These are phyloP conservation scores for Bruguiera parviflora DNA, from an alignment of 345 rosid genomes.

Conservation along the genomic window DNA sequence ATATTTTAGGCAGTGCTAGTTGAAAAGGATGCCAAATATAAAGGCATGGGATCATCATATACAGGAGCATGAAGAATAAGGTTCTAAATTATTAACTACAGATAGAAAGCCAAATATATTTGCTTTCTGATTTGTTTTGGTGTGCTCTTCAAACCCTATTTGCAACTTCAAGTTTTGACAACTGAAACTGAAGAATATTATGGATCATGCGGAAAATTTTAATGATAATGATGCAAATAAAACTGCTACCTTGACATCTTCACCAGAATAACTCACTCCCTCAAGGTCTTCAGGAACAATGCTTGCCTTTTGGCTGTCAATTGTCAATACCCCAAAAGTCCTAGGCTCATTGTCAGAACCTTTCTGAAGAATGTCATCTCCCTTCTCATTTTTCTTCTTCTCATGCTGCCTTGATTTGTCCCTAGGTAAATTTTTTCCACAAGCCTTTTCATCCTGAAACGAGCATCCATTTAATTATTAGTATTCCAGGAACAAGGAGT, in stretches of 20 bases:
- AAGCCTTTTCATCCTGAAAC: slow-evolving; percentile 41
- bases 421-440: slow-evolving; percentile 30
- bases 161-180: slow-evolving; percentile 1
- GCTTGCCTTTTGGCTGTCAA: slow-evolving; percentile 32
- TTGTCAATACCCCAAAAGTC: slow-evolving; percentile 22
- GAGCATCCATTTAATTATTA: slow-evolving; percentile 10
- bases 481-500: slow-evolving; percentile 2
- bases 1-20: too few species aligned
- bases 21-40: too few species aligned
- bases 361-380: slow-evolving; percentile 21
- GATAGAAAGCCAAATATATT: background rate
- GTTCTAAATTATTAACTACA: background rate
- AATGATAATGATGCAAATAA: slow-evolving; percentile 1
- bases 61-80: too few species aligned
- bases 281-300: slow-evolving; percentile 22
- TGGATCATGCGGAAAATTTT: background rate
- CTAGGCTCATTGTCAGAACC: slow-evolving; percentile 30
- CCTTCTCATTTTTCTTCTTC: slow-evolving; percentile 28
- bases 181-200: background rate
- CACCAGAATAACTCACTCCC: slow-evolving; percentile 25
- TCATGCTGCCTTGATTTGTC: slow-evolving; percentile 28
- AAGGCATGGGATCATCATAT: too few species aligned
- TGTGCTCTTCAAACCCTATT: background rate
- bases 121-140: background rate
- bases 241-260: slow-evolving; percentile 51